Base-by-base conservation (phyloP, 257 asterid genomes). In the Striga asiatica region DNA sequence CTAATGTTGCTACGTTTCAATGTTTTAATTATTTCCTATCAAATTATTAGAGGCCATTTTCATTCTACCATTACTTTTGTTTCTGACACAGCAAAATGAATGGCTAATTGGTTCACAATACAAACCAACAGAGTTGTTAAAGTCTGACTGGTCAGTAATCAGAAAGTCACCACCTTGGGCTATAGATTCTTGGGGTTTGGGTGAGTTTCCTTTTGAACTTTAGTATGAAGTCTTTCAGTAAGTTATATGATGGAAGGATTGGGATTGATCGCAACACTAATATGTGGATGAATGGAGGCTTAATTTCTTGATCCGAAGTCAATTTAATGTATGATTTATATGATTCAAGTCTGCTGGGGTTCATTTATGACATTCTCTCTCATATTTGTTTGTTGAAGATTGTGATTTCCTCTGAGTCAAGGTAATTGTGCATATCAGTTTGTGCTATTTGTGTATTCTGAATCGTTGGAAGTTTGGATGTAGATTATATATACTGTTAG, bases 131-230 rank as follows among this genome's bases (percentile, higher is more conserved):
- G 98, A 92, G 81, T 50, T 92, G 76, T 60, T 80, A 39, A 92
- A 88, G 70, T 78, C 95, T 60, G 98, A 92, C 67, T 92, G 98
- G 98, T 65, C 77, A 45, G 50, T 85, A 64, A 71, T 92, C 65
- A 84, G 95, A 74, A 88, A 81, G 58, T 88, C 97, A 64, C 93
- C 97, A 50, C 88, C 94, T 34, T 92, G 97, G 97, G 76, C 95
- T 47, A 54, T 88, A 69, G 98, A 92, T 85, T 88, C 98, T 8
- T 92, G 98, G 98, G 98, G 98, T 54, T 62, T 92, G 78, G 98
- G 97, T 92, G 74, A 77, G 98, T 75, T 60, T 42, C 13, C 2
- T 25, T 27, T 50, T 56, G 45, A 28, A 45, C 54, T 56, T 56
- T 45, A 58, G 17, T 57, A 48, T 34, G 48, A 39, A 19, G 34